Evolutionary conservation across 2,329 filamentous ascomycete species (phyloP).

Genomic region (Cercospora sp.): DNA sequence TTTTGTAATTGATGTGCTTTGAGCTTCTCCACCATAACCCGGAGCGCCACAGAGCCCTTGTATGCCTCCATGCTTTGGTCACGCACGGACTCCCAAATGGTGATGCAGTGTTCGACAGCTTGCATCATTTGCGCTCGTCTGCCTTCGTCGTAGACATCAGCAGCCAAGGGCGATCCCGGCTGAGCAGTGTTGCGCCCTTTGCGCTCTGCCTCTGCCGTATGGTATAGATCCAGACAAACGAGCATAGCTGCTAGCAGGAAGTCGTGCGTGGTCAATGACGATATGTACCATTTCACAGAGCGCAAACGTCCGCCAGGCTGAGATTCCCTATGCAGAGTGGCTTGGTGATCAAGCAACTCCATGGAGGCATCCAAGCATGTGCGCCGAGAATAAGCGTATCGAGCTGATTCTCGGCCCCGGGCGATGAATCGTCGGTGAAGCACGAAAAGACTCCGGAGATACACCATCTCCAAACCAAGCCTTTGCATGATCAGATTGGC

Average conservation of each 20-base stretch:
- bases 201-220: conserved; percentile 54
- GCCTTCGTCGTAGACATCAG: conserved; percentile 46
- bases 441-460: conserved; percentile 84
- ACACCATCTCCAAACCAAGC: conserved; percentile 80
- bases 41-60: conserved; percentile 79
- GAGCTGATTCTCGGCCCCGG: conserved; percentile 72
- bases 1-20: conserved; percentile 48
- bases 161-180: conserved; percentile 31
- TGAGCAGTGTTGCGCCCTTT: conserved; percentile 36
- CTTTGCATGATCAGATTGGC: conserved; percentile 72
- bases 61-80: conserved; percentile 84
- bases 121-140: conserved; percentile 71
- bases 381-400: conserved; percentile 80
- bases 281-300: conserved; percentile 75
- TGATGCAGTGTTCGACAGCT: conserved; percentile 68
- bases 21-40: conserved; percentile 80
- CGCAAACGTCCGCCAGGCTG: conserved; percentile 69
- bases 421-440: conserved; percentile 84
- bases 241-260: conserved; percentile 86
- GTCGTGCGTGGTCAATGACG: conserved; percentile 76
- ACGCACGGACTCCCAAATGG: conserved; percentile 77
- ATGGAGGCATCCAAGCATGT: conserved; percentile 85
- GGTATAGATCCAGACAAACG: conserved; percentile 77
- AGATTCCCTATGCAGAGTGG: conserved; percentile 72
- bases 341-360: conserved; percentile 75